Percentiles rank a stretch among this genome's conserved stretches.
Conservation (phyloP, 176 grass and related monocot genomes). For the Typha latifolia region DNA sequence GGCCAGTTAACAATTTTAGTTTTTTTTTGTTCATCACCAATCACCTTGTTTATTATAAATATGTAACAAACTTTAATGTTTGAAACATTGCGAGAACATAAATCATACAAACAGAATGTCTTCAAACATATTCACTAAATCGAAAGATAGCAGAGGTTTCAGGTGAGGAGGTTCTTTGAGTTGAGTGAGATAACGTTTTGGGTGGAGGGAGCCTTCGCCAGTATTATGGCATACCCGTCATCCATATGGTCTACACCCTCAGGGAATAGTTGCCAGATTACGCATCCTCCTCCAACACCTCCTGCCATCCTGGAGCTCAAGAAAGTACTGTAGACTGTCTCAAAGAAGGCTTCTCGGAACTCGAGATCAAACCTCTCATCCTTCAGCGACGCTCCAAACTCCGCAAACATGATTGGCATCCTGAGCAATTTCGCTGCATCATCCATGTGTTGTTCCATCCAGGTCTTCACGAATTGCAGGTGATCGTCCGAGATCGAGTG, state of each 20-base stretch:
- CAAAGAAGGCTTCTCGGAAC: slow-evolving; percentile 58
- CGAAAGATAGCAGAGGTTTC: background rate
- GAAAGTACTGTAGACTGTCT: slow-evolving; percentile 51
- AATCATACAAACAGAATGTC: background rate
- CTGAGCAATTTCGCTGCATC: slow-evolving; percentile 53
- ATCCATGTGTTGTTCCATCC: slow-evolving; percentile 74
- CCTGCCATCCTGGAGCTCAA: slow-evolving; percentile 30
- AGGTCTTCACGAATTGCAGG: slow-evolving; percentile 50
- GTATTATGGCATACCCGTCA: slow-evolving; percentile 67
- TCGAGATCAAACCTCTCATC: slow-evolving; percentile 38
- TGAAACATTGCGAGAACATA: too few relatives aligned
- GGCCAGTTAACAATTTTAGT: too few relatives aligned
- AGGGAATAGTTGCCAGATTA: slow-evolving; percentile 88
- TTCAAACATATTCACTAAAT: background rate
- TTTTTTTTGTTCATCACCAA: too few relatives aligned
- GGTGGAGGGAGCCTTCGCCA: slow-evolving; percentile 46
- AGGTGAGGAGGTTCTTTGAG: slow-evolving; percentile 33
- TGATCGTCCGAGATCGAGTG: slow-evolving; percentile 39
- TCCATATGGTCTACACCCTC: slow-evolving; percentile 80
- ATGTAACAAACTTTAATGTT: too few relatives aligned
- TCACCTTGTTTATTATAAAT: too few relatives aligned
- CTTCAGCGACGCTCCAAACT: slow-evolving; percentile 79
- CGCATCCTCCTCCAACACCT: slow-evolving; percentile 57
- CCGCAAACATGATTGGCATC: slow-evolving; percentile 61
- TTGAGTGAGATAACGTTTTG: slow-evolving; percentile 36